Percentiles rank a stretch among this genome's conserved stretches.
These are phyloP conservation scores for Plantago ovata DNA, from an alignment of 257 asterid genomes.

Conservation along the genomic window DNA sequence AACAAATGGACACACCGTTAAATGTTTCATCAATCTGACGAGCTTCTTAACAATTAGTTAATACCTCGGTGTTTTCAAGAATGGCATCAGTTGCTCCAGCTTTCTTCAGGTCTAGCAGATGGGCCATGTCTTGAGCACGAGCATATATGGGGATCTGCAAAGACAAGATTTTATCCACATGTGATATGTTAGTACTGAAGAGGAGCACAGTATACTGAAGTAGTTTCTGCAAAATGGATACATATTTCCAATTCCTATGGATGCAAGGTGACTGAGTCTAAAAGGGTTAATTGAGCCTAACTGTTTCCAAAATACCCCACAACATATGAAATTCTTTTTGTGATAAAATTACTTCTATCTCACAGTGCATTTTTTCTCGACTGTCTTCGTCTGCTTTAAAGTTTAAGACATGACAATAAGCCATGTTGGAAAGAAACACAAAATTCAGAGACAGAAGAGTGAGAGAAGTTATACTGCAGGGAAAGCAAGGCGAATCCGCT, in stretches of 20 bases:
- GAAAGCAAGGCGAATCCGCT: conserved; percentile 87
- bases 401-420: too few relatives aligned
- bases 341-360: neutral
- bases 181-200: conserved; percentile 10
- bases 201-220: neutral
- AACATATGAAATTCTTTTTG: neutral
- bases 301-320: neutral
- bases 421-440: neutral
- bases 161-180: conserved; percentile 13
- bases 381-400: too few relatives aligned
- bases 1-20: conserved; percentile 17
- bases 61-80: conserved; percentile 96
- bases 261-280: neutral
- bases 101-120: conserved; percentile 81
- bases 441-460: conserved; percentile 17
- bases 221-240: neutral
- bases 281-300: too few relatives aligned
- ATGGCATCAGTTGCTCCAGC: conserved; percentile 95
- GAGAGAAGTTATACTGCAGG: conserved; percentile 57
- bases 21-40: conserved; percentile 14
- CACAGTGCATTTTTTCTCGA: too few relatives aligned
- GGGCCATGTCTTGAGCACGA: conserved; percentile 86
- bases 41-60: conserved; percentile 7
- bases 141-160: conserved; percentile 85
- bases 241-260: neutral